Percentiles rank a stretch among this genome's conserved stretches.
Evolutionary conservation across 1,139 yeast species (phyloP).

Genomic region (Nakaseomyces sp.): DNA sequence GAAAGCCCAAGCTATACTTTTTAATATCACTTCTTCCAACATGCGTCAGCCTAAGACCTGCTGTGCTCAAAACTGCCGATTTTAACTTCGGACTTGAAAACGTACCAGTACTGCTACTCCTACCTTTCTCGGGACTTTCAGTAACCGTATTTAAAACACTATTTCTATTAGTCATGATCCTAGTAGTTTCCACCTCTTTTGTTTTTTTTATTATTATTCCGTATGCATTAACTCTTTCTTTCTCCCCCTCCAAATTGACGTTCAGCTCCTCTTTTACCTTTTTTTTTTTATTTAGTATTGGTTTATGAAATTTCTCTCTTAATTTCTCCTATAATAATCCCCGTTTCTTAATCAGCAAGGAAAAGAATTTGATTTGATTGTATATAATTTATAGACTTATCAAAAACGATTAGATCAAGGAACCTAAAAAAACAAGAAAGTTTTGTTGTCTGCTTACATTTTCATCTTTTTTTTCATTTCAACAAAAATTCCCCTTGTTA

Average conservation of each 20-base stretch:
- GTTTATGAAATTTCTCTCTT: too few relatives aligned
- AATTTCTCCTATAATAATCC: too few relatives aligned
- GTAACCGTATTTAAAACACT: background rate
- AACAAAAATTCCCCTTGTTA: background rate
- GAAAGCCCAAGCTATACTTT: slow-evolving; percentile 8
- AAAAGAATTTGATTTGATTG: too few relatives aligned
- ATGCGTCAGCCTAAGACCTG: slow-evolving; percentile 3
- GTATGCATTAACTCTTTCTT: background rate
- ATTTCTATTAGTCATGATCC: background rate
- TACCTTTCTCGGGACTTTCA: background rate
- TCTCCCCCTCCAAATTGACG: background rate
- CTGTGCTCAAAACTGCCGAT: background rate
- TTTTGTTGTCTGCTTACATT: too few relatives aligned
- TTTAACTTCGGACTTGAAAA: background rate
- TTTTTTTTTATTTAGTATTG: too few relatives aligned
- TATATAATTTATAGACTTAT: too few relatives aligned
- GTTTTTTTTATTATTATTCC: too few relatives aligned
- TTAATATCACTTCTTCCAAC: slow-evolving; percentile 5
- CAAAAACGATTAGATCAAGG: too few relatives aligned
- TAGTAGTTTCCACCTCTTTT: background rate
- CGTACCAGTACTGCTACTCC: slow-evolving; percentile 1
- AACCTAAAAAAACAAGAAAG: too few relatives aligned
- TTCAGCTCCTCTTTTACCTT: too few relatives aligned
- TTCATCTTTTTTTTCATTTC: background rate
- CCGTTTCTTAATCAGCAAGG: too few relatives aligned